Evolutionary conservation across 2,329 filamentous ascomycete species (phyloP), one percentile per base, ranked within the genome.

Genomic region (Aspergillus spinulosporus): DNA sequence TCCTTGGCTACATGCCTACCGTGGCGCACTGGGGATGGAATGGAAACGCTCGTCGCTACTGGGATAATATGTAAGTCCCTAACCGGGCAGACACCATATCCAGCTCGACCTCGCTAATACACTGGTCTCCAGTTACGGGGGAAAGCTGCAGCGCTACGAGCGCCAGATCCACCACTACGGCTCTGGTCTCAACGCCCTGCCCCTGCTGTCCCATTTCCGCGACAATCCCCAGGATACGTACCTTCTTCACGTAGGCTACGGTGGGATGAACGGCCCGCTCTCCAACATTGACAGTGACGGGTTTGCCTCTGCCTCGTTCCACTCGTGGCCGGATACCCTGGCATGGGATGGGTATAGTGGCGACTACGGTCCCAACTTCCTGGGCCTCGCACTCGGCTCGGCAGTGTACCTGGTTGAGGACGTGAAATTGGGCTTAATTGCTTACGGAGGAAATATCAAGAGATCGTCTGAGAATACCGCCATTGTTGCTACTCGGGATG

Each of bases 11-110:
- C 59, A 83, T 79, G 73, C 82, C 83, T 0, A 82, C 80, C 0
- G 78, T 86, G 0, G 73, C 82, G 0, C 83, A 85, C 59, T 86
- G 84, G 84, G 84, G 81, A 2, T 86, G 80, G 80, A 84, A 86
- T 50, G 83, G 83, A 9, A 85, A 85, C 59, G 82, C 83, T 0
- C 76, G 84, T 1, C 70, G 83, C 4, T 85, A 85, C 66, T 85
- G 83, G 83, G 83, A 86, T 62, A 83, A 82, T 50, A 68, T 80
- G 69, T 67, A 54, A 31, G 21, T 26, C 2, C 37, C 21, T 21
- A 21, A 21, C 21, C 21, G 21, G 21, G 21, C 21, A 21, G 21
- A 21, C 21, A 21, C 21, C 21, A 21, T 21, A 21, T 21, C 21
- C 21, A 21, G 21, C 21, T 21, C 21, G 21, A 21, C 21, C 21